Percentiles rank a stretch among this genome's conserved stretches.
phyloP scores from a whole-genome alignment of 2,329 filamentous ascomycete species.

The Dactylellina drechsleri region DNA sequence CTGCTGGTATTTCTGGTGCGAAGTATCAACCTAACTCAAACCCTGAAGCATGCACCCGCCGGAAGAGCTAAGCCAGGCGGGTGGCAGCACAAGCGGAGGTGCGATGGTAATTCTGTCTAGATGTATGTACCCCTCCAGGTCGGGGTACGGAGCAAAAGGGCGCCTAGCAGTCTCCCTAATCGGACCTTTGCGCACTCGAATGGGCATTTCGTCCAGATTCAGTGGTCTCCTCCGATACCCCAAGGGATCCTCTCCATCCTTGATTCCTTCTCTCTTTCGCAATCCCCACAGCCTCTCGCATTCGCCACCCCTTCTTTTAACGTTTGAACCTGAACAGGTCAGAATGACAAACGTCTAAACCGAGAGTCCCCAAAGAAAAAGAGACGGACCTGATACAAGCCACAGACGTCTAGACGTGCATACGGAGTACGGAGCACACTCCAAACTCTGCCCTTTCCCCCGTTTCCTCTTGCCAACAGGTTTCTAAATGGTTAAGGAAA shows the following conservation, averaged over 20 bases:
- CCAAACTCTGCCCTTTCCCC: background rate
- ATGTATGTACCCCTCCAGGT: background rate
- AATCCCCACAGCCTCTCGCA: constrained; percentile 25
- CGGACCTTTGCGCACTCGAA: constrained; percentile 22
- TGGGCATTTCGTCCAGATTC: constrained; percentile 24
- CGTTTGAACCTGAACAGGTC: background rate
- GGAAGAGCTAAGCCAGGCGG: too few species aligned
- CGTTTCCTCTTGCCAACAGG: background rate
- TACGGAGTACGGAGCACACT: background rate
- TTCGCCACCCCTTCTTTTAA: constrained; percentile 31
- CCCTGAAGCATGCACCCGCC: too few species aligned
- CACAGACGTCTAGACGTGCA: constrained; percentile 25
- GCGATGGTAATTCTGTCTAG: too few species aligned
- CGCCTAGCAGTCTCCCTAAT: constrained; percentile 42
- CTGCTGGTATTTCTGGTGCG: too few species aligned
- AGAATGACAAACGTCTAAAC: background rate
- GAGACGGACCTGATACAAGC: constrained; percentile 10
- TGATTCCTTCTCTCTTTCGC: background rate
- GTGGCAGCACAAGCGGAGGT: too few species aligned
- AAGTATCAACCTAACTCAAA: background rate
- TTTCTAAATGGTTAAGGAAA: background rate
- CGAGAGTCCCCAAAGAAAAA: too few species aligned
- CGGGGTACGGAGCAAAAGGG: constrained; percentile 16
- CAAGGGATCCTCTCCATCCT: constrained; percentile 15
- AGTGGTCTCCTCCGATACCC: constrained; percentile 31